phyloP scores from a whole-genome alignment of 2,329 filamentous ascomycete genomes.

The Xylariaceae sp. region DNA sequence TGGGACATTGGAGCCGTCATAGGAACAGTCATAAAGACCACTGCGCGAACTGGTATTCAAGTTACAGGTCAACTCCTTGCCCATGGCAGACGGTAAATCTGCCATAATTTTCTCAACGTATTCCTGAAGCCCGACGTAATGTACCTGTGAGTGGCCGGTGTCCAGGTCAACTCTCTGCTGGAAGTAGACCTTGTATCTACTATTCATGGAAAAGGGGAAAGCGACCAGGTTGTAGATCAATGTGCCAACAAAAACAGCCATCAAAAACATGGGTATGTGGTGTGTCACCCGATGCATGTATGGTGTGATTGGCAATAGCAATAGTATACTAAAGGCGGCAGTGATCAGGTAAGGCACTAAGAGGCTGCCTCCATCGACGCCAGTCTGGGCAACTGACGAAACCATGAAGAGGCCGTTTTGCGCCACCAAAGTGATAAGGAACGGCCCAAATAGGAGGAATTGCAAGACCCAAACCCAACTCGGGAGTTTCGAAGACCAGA shows the following conservation, averaged over 20 bases:
- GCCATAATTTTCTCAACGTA: conserved; percentile 63
- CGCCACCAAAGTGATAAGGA: conserved; percentile 69
- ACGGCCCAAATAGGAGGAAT: conserved; percentile 71
- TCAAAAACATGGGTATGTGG: conserved; percentile 72
- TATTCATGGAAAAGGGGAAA: conserved; percentile 79
- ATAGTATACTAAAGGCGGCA: conserved; percentile 60
- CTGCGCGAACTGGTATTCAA: conserved; percentile 35
- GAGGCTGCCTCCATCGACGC: conserved; percentile 71
- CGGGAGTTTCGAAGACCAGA: conserved; percentile 75
- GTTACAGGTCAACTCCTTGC: conserved; percentile 52
- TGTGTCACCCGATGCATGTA: conserved; percentile 83
- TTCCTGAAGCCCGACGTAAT: conserved; percentile 60
- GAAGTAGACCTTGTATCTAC: conserved; percentile 83
- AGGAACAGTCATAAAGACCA: conserved; percentile 62
- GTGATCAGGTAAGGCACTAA: conserved; percentile 67
- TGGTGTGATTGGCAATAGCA: conserved; percentile 71
- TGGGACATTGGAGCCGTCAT: conserved; percentile 53
- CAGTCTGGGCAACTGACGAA: conserved; percentile 70
- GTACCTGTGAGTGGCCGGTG: conserved; percentile 62
- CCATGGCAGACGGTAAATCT: conserved; percentile 64
- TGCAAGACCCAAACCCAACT: conserved; percentile 86
- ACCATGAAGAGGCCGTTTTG: conserved; percentile 71
- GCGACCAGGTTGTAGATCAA: conserved; percentile 79
- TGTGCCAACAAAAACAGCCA: conserved; percentile 67
- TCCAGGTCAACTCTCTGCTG: conserved; percentile 75